Evolutionary conservation across 495 filamentous ascomycete genomes (phyloP).

Genomic region (Halenospora varia): DNA sequence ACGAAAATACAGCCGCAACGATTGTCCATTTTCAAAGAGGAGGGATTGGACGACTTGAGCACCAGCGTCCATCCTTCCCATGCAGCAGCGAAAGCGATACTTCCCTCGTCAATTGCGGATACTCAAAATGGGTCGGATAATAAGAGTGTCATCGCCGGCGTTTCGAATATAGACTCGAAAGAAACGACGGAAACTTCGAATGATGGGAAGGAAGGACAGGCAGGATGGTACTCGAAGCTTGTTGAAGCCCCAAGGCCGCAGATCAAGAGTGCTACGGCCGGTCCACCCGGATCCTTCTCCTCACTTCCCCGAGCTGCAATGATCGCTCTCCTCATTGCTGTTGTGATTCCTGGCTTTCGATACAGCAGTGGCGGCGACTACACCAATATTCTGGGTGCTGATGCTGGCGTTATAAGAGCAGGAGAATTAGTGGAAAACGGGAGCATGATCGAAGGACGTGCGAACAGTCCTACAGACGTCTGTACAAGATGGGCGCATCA

Average conservation of each 20-base stretch:
- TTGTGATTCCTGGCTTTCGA: conserved; percentile 43
- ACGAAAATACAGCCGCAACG: conserved; percentile 35
- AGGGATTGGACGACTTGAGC: conserved; percentile 35
- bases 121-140: too few species aligned
- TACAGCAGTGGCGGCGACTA: conserved; percentile 28
- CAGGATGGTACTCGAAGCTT: conserved; percentile 9
- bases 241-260: conserved; percentile 26
- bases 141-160: too few species aligned
- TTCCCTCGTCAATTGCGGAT: too few species aligned
- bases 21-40: conserved; percentile 42
- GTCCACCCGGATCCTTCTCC: conserved; percentile 34
- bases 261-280: conserved; percentile 36
- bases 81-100: conserved; percentile 18
- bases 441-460: conserved; percentile 30
- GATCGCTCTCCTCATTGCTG: conserved; percentile 47
- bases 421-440: conserved; percentile 20
- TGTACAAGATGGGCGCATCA: conserved; percentile 70
- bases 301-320: conserved; percentile 40
- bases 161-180: too few species aligned
- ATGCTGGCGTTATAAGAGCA: conserved; percentile 39
- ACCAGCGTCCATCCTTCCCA: conserved; percentile 17
- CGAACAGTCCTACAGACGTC: conserved; percentile 46
- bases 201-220: too few species aligned
- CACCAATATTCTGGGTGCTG: conserved; percentile 31
- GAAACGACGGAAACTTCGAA: too few species aligned